Evolutionary conservation across 768 basidiomycete genomes (phyloP).

Genomic region (Termitomyces heimii): DNA sequence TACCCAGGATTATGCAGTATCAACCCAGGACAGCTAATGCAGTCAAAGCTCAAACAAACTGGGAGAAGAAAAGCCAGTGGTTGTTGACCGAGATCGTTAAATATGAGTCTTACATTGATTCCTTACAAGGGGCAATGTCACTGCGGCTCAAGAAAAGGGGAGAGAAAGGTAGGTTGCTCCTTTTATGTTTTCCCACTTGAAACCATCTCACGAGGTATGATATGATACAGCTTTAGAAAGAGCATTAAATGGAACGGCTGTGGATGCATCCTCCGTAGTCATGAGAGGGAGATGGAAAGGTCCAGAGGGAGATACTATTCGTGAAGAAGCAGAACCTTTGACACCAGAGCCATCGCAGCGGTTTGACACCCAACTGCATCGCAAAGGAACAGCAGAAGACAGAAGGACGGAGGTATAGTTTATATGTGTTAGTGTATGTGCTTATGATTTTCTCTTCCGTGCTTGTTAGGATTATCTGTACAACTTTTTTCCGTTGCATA

Average conservation of each 20-base stretch:
- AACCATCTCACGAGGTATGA: not conserved
- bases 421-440: conserved; percentile 4
- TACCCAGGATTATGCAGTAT: conserved; percentile 48
- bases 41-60: conserved; percentile 78
- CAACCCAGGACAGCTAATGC: conserved; percentile 68
- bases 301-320: conserved; percentile 26
- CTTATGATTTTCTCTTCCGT: not conserved
- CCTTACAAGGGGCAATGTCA: conserved; percentile 76
- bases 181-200: not conserved
- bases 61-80: conserved; percentile 89
- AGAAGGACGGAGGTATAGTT: conserved; percentile 18
- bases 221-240: conserved; percentile 25
- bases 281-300: conserved; percentile 26
- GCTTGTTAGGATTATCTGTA: conserved; percentile 10
- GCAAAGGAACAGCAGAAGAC: conserved; percentile 20
- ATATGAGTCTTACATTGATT: conserved; percentile 92
- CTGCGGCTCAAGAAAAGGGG: conserved; percentile 86
- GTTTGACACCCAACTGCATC: conserved; percentile 16
- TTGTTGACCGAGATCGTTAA: conserved; percentile 91
- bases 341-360: conserved; percentile 23
- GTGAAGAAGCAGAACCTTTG: conserved; percentile 26
- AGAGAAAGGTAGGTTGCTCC: conserved; percentile 52
- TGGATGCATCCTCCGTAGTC: conserved; percentile 18
- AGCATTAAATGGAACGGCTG: conserved; percentile 26
- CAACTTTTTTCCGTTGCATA: not conserved